A percentile compares a stretch with the other conserved stretches of the same genome.
phyloP scores from a whole-genome alignment of 2,329 filamentous ascomycete species.

The Aspergillus brasiliensis region DNA sequence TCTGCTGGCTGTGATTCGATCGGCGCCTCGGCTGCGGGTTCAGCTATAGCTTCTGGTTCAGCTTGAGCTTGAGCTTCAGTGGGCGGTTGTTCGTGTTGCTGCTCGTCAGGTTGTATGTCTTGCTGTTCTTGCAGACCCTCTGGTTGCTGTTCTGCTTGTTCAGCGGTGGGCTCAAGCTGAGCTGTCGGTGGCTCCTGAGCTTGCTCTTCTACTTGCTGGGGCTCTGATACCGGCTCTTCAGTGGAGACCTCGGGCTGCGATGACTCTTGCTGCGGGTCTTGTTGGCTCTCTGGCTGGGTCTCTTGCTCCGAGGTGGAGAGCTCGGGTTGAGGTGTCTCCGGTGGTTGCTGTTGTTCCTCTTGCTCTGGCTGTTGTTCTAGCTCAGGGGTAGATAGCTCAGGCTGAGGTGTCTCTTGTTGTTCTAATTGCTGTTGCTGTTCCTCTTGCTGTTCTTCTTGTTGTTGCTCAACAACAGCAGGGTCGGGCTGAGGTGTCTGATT shows the following conservation, averaged over 20 bases:
- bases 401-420: conserved; percentile 14
- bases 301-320: conserved; percentile 4
- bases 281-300: conserved; percentile 7
- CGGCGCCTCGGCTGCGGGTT: not conserved
- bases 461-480: conserved; percentile 26
- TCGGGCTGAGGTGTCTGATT: conserved; percentile 28
- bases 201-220: conserved; percentile 5
- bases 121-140: conserved; percentile 5
- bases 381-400: conserved; percentile 7
- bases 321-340: conserved; percentile 4
- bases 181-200: not conserved
- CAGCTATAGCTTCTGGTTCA: conserved; percentile 1
- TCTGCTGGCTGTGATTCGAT: conserved; percentile 6
- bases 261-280: not conserved
- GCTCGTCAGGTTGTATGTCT: not conserved
- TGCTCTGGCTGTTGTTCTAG: conserved; percentile 5
- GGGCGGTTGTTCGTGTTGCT: not conserved
- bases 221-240: conserved; percentile 6
- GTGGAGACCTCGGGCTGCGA: not conserved
- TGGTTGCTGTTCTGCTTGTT: not conserved
- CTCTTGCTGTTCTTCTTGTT: conserved; percentile 16
- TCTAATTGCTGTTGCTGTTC: conserved; percentile 21
- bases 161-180: not conserved
- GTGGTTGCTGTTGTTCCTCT: conserved; percentile 13
- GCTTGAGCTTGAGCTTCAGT: conserved; percentile 5